Evolutionary conservation across 1,139 yeast species (phyloP), one percentile per base, ranked within the genome.

Genomic region (Protomyces gravidus): DNA sequence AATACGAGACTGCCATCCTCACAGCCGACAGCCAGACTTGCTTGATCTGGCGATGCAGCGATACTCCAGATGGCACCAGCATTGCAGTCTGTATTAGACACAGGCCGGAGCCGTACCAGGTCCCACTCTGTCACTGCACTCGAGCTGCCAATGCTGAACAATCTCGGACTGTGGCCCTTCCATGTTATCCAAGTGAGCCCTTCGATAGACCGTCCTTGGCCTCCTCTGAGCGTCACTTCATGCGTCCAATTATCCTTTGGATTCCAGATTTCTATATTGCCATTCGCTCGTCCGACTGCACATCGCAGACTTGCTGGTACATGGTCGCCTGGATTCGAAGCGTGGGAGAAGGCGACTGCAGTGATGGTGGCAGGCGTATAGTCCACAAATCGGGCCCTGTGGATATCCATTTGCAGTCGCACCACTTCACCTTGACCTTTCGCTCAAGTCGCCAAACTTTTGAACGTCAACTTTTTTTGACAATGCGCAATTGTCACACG

Each of bases 191-290:
- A 92, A 21, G 85, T 84, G 32, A 94, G 73, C 0, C 96, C 97
- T 74, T 94, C 99, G 57, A 92, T 81, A 11, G 96, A 83, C 65
- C 95, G 78, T 33, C 85, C 95, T 61, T 78, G 78, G 3, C 95
- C 88, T 15, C 97, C 97, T 60, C 80, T 82, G 59, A 94, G 75
- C 42, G 63, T 63, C 17, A 67, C 64, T 68, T 84, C 82, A 66
- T 80, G 78, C 65, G 76, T 70, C 84, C 85, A 80, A 62, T 74
- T 73, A 67, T 78, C 77, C 68, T 82, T 76, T 19, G 97, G 97
- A 70, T 89, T 89, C 97, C 97, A 94, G 48, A 94, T 83, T 72
- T 94, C 98, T 63, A 94, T 86, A 68, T 89, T 92, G 52, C 99
- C 99, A 70, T 92, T 90, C 55, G 89, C 81, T 71, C 97, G 80